phyloP scores from a whole-genome alignment of 2,329 filamentous ascomycete species.

The Diaporthe sp. region DNA sequence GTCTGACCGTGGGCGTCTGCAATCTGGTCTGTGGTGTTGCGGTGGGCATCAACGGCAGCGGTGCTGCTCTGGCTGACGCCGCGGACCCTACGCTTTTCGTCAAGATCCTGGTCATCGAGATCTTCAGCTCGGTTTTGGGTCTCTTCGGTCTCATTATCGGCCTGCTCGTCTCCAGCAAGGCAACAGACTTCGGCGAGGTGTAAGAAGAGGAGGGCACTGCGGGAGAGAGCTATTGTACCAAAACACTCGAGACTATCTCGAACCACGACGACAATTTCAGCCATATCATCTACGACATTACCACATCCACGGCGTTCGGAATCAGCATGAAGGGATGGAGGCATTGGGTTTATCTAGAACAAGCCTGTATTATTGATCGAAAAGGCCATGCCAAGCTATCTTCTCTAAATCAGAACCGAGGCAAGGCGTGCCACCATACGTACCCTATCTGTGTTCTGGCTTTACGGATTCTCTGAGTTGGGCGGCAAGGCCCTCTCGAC shows the following conservation, averaged over 20 bases:
- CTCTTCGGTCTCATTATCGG: constrained; percentile 97
- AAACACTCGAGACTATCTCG: constrained; percentile 20
- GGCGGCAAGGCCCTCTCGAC: not conserved
- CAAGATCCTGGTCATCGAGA: constrained; percentile 98
- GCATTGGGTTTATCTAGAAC: constrained; percentile 39
- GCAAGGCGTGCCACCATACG: not conserved
- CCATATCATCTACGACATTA: constrained; percentile 41
- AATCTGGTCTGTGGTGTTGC: constrained; percentile 97
- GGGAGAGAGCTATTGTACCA: constrained; percentile 29
- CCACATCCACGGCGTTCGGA: constrained; percentile 42
- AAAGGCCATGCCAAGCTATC: constrained; percentile 21
- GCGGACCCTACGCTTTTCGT: constrained; percentile 96
- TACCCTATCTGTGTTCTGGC: not conserved
- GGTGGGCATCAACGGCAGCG: constrained; percentile 98
- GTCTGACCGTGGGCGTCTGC: constrained; percentile 93
- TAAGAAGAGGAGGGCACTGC: constrained; percentile 37
- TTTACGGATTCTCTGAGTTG: not conserved
- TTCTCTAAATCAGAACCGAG: not conserved
- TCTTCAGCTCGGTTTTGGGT: constrained; percentile 97
- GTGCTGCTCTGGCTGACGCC: constrained; percentile 95
- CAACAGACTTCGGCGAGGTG: constrained; percentile 75
- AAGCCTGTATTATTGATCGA: constrained; percentile 36
- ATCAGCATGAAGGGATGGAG: constrained; percentile 39
- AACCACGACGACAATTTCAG: constrained; percentile 36
- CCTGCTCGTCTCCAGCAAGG: constrained; percentile 88